Evolutionary conservation across 139 green algal genomes (phyloP).

Genomic region (Mychonastes homosphaera): DNA sequence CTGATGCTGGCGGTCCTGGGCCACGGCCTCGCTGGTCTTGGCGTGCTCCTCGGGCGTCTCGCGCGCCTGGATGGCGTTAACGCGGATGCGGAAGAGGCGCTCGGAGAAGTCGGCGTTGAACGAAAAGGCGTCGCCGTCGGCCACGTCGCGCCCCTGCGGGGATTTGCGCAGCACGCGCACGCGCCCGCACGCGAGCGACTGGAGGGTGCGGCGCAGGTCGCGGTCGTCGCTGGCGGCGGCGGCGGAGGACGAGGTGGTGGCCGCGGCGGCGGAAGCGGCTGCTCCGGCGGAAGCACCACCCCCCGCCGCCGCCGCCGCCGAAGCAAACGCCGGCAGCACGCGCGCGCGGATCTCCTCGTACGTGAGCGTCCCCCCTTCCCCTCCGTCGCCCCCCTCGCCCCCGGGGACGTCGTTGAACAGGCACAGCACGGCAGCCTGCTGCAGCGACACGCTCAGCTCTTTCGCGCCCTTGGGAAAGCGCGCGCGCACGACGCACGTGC

Average conservation of each 20-base stretch:
- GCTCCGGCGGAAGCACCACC: no score
- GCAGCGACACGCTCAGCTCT: constrained; percentile 83
- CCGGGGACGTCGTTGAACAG: constrained; percentile 88
- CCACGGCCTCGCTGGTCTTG: constrained; percentile 75
- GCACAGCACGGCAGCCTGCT: constrained; percentile 83
- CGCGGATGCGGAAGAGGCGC: constrained; percentile 75
- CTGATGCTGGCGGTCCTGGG: constrained; percentile 81
- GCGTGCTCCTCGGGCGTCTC: constrained; percentile 90
- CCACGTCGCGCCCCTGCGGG: constrained; percentile 75
- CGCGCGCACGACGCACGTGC: constrained; percentile 69
- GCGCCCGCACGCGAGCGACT: constrained; percentile 82
- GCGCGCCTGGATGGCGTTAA: constrained; percentile 91
- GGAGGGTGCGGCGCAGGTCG: constrained; percentile 84
- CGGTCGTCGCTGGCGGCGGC: constrained; percentile 51
- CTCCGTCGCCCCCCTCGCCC: no score
- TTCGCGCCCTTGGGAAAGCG: constrained; percentile 75
- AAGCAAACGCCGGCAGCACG: no score
- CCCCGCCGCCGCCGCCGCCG: no score
- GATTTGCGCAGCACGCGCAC: constrained; percentile 84
- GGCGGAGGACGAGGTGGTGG: no score
- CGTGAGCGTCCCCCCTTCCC: constrained; percentile 61
- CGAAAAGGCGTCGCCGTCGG: constrained; percentile 68
- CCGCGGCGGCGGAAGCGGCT: no score
- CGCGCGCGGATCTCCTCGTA: constrained; percentile 58
- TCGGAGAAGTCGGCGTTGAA: constrained; percentile 80